phyloP scores from a whole-genome alignment of 805 yeast genomes.

The Candida boleticola region DNA sequence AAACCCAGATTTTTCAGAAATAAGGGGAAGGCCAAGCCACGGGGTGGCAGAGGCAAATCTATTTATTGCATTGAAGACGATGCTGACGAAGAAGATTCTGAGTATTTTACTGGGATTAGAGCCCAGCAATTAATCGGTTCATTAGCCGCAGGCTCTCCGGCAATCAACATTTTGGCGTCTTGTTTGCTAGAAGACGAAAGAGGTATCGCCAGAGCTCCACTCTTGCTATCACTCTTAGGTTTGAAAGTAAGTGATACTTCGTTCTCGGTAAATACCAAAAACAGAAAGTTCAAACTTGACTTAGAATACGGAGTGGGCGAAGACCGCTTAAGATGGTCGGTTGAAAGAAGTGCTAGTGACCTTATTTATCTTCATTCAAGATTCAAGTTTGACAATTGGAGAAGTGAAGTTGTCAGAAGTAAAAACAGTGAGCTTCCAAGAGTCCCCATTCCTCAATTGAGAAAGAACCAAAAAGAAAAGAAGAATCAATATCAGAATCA shows the following conservation, averaged over 20 bases:
- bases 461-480: conserved; percentile 7
- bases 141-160: conserved; percentile 66
- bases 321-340: conserved; percentile 74
- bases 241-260: conserved; percentile 57
- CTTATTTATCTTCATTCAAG: conserved; percentile 68
- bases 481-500: neutral
- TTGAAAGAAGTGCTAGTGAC: conserved; percentile 70
- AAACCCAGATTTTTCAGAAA: neutral
- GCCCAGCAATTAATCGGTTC: conserved; percentile 38
- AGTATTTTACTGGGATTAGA: conserved; percentile 32
- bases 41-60: neutral
- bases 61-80: conserved; percentile 9
- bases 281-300: conserved; percentile 57
- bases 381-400: conserved; percentile 50
- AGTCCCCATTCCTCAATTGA: conserved; percentile 41
- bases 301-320: conserved; percentile 90
- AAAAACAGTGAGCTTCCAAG: conserved; percentile 44
- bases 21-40: neutral
- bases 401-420: conserved; percentile 28
- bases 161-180: conserved; percentile 71
- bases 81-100: conserved; percentile 19
- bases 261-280: conserved; percentile 35
- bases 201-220: conserved; percentile 77
- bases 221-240: conserved; percentile 70
- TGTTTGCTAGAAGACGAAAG: conserved; percentile 73